Evolutionary conservation across 1,284 basidiomycete genomes (phyloP), one percentile per base, ranked within the genome.

Genomic region (Puccinia triticina): DNA sequence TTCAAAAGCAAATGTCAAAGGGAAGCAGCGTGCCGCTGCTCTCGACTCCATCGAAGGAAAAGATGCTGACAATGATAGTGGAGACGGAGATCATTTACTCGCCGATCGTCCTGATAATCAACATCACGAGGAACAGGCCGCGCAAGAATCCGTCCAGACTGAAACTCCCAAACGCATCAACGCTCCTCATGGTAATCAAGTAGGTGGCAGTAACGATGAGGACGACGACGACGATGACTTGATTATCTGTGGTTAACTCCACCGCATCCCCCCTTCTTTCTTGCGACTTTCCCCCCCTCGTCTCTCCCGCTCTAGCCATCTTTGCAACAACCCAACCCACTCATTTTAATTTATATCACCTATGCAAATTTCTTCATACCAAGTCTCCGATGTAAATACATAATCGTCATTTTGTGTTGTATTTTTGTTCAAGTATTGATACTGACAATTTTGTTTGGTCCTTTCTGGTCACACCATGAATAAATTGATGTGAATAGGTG

Each of bases 151-250:
- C 4, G 40, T 4, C 40, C 40, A 43, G 4, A 12, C 12, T 43
- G 40, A 43, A 43, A 43, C 4, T 12, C 40, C 12, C 12, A 12
- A 43, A 43, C 12, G 40, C 12, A 43, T 43, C 40, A 43, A 12
- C 12, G 40, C 40, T 43, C 40, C 40, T 43, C 40, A 32, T 32
- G 29, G 12, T 34, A 16, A 4, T n/a, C 29, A 34, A 8, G 21
- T 34, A 26, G 10, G 23, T 12, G 29, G 32, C 14, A 57, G 10
- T n/a, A 57, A 57, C 26, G 40, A 43, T 43, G 55, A 57, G 2
- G 59, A 59, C 5, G 57, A 59, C 23, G 57, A 61, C 29, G 59
- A 61, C 7, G 59, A 61, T 21, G 59, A 61, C 59, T 61, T 61
- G 59, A 61, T 61, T 34, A 61, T 61, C 26, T 32, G 32, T 32